These are phyloP conservation scores for Herpetospermum pedunculosum DNA, from an alignment of 306 rosid genomes.

Conservation along the genomic window DNA sequence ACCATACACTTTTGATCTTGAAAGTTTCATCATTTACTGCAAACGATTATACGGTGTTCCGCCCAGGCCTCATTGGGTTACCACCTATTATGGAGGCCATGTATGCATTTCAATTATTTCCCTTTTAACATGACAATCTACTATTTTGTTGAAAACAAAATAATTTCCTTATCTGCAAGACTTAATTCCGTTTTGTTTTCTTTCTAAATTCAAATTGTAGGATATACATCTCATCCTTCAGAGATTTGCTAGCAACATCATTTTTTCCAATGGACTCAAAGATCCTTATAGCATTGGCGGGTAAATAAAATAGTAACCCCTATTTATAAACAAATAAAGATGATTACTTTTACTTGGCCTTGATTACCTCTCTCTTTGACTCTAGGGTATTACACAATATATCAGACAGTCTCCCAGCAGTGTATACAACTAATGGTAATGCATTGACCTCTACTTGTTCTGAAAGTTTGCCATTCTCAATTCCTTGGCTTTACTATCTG, in stretches of 20 bases:
- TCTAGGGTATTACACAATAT: constrained; percentile 34
- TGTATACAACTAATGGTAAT: constrained; percentile 9
- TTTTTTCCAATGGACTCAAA: constrained; percentile 58
- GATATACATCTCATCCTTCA: constrained; percentile 33
- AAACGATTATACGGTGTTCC: constrained; percentile 21
- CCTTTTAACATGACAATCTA: constrained; percentile 9
- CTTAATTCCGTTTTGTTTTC: background rate
- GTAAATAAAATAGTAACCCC: constrained; percentile 14
- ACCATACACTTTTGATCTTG: constrained; percentile 8
- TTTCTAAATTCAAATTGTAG: constrained; percentile 16
- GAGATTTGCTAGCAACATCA: constrained; percentile 46
- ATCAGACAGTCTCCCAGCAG: constrained; percentile 31
- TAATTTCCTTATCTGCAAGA: background rate
- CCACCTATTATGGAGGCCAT: constrained; percentile 55
- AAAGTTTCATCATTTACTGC: constrained; percentile 16
- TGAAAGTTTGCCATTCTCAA: background rate
- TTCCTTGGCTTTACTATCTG: background rate
- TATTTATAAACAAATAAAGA: background rate
- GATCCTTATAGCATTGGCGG: constrained; percentile 60
- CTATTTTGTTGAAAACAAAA: constrained; percentile 5
- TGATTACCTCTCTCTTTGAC: background rate
- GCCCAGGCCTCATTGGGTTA: constrained; percentile 37
- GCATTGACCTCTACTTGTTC: background rate
- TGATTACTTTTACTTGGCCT: background rate
- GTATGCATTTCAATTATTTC: constrained; percentile 17